phyloP scores from a whole-genome alignment of 768 basidiomycete species.

The Pleurotus citrinopileatus region DNA sequence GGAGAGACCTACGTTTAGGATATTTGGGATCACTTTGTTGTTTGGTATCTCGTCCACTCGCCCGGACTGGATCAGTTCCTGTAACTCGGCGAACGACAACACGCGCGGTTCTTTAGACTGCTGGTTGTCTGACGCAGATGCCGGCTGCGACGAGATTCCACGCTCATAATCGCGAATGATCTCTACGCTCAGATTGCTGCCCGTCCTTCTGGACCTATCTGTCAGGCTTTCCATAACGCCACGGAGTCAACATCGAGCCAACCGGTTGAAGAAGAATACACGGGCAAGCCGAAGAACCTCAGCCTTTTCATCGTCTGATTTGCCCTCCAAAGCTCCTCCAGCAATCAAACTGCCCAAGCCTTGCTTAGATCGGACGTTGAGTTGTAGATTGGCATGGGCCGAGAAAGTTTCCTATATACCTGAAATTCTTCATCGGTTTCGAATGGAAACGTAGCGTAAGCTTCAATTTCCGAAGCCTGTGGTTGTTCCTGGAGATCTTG shows the following conservation, averaged over 20 bases:
- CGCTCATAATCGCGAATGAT: constrained; percentile 36
- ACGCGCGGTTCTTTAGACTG: constrained; percentile 29
- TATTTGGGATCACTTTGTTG: constrained; percentile 69
- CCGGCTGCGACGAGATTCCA: not conserved
- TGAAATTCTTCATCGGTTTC: constrained; percentile 55
- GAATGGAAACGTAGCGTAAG: constrained; percentile 49
- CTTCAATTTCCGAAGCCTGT: constrained; percentile 1
- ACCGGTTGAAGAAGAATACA: constrained; percentile 76
- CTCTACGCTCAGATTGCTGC: constrained; percentile 39
- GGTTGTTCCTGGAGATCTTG: not conserved
- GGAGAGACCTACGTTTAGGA: constrained; percentile 52
- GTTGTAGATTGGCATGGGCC: constrained; percentile 7
- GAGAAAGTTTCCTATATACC: constrained; percentile 29
- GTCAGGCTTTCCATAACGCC: not conserved
- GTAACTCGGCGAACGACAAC: constrained; percentile 66
- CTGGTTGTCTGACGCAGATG: constrained; percentile 4
- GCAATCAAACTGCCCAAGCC: constrained; percentile 58
- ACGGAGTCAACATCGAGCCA: not conserved
- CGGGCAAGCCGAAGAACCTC: constrained; percentile 51
- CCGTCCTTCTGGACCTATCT: constrained; percentile 29
- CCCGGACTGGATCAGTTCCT: constrained; percentile 69
- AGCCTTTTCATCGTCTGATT: constrained; percentile 36
- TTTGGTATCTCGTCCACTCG: constrained; percentile 74
- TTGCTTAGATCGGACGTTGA: constrained; percentile 46
- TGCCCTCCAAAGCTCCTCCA: constrained; percentile 33